Evolutionary conservation across 1,284 basidiomycete genomes (phyloP).

Genomic region (Cutaneotrichosporon spelunceum): DNA sequence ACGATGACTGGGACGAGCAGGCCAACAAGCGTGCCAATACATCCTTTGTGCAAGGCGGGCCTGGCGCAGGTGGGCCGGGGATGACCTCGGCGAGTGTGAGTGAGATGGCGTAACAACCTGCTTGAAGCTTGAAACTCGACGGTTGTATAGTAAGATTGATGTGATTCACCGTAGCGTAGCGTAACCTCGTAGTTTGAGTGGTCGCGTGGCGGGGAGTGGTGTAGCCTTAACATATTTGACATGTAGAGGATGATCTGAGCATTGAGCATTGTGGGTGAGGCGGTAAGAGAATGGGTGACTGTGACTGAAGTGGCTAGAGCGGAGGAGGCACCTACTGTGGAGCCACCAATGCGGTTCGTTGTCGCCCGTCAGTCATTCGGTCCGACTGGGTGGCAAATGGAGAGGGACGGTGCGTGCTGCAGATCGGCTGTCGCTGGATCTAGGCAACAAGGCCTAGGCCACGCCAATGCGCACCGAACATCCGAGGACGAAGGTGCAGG

Average conservation of each 20-base stretch:
- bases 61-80: background rate
- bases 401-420: background rate
- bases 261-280: background rate
- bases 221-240: background rate
- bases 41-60: background rate
- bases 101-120: constrained; percentile 5
- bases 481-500: no score
- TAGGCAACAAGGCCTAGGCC: no score
- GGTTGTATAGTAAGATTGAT: constrained; percentile 9
- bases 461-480: no score
- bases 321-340: no score
- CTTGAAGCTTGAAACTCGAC: background rate
- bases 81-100: constrained; percentile 1
- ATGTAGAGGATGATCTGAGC: no score
- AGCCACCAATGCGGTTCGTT: no score
- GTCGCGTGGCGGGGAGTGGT: background rate
- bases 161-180: background rate
- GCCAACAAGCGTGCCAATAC: constrained; percentile 14
- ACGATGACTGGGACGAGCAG: constrained; percentile 31
- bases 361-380: background rate
- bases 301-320: no score
- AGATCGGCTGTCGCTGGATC: background rate
- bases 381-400: background rate
- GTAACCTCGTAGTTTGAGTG: background rate
- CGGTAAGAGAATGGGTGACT: no score